Evolutionary conservation across 2,329 filamentous ascomycete species (phyloP).

Genomic region (Didymella arachidicola): DNA sequence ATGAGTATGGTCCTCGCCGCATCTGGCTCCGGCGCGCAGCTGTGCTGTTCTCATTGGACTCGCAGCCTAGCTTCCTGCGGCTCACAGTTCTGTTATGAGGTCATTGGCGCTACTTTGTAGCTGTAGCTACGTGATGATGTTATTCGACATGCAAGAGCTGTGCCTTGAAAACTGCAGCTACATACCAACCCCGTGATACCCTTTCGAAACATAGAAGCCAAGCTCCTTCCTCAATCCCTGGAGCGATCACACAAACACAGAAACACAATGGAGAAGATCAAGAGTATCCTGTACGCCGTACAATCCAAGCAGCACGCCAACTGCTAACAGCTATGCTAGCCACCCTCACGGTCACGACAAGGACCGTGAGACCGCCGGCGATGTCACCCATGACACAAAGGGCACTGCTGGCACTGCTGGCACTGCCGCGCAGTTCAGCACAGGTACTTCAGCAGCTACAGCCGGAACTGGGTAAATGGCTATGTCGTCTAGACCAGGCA

Average conservation of each 20-base stretch:
- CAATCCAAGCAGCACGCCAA: not conserved
- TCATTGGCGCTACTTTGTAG: slow-evolving; percentile 18
- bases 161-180: slow-evolving; percentile 34
- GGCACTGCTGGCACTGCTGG: slow-evolving; percentile 27
- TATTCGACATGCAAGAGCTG: slow-evolving; percentile 24
- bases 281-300: slow-evolving; percentile 52
- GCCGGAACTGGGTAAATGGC: slow-evolving; percentile 3
- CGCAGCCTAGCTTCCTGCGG: slow-evolving; percentile 28
- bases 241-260: slow-evolving; percentile 19
- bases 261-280: slow-evolving; percentile 55
- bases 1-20: slow-evolving; percentile 21
- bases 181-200: slow-evolving; percentile 10
- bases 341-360: slow-evolving; percentile 48
- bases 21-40: slow-evolving; percentile 19
- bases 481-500: not conserved
- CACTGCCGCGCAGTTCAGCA: slow-evolving; percentile 12
- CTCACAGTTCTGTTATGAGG: slow-evolving; percentile 12
- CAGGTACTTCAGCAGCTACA: slow-evolving; percentile 3
- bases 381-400: slow-evolving; percentile 26
- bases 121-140: slow-evolving; percentile 28
- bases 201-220: slow-evolving; percentile 6
- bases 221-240: slow-evolving; percentile 14
- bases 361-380: slow-evolving; percentile 42
- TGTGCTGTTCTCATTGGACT: slow-evolving; percentile 27
- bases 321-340: slow-evolving; percentile 34